Base-by-base conservation (phyloP, 1,284 basidiomycete species). In the Bjerkandera adusta region DNA sequence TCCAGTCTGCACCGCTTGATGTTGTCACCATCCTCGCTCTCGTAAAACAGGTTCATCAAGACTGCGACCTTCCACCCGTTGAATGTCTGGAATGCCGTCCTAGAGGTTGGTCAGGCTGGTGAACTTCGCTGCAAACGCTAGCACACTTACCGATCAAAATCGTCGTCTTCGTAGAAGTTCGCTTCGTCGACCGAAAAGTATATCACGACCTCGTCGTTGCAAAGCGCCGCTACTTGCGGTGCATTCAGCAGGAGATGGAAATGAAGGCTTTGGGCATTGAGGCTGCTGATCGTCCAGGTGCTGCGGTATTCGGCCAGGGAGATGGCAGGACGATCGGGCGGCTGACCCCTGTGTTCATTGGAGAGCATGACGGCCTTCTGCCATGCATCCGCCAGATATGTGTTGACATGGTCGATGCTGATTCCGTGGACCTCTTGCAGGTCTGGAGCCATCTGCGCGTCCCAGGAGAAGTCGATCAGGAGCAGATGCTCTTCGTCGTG, bases 121-220 rank as follows among this genome's bases (percentile, higher is more conserved):
- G 4, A 27, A 29, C 2, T 4, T 4, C 6, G 15, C 12, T 3
- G 11, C 6, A 18, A 15, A 18, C 20, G 15, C 3, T 4, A 30
- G 16, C 13, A 32, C 7, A 48, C 60, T 25, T 44, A 64, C 62
- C n/a, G 27, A 7, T 49, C 40, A 42, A 64, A 62, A 24, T 60
- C 59, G 3, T 47, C 50, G 25, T 36, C 42, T 1, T 55, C 46
- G 49, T 58, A 64, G 48, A 65, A 63, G 13, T 49, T 36, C 13
- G 64, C 46, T 22, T 64, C 60, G 26, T 63, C 57, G 24, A 67
- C 48, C 34, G 54, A 51, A 53, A 66, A 62, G 47, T 57, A 57
- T 2, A 67, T 20, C 21, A 68, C 51, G n/a, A 62, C 60, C 52
- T 68, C 67, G 12, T 51, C 51, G n/a, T 59, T 49, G 49, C 67